A percentile compares a stretch with the other conserved stretches of the same genome.
Conservation (phyloP, 306 rosid genomes). For the Mimosa pudica region DNA sequence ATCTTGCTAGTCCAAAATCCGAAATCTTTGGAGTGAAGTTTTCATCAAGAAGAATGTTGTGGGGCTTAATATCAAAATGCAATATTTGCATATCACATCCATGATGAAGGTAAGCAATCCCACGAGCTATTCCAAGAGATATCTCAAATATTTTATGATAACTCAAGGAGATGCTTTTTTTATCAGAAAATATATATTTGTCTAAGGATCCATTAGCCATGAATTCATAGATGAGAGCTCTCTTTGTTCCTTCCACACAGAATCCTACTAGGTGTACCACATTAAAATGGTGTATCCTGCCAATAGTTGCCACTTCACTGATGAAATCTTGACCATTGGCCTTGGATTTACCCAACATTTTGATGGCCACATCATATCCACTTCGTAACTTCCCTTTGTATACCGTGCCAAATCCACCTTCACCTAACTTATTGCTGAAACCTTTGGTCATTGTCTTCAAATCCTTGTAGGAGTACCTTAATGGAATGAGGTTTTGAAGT, state of each 20-base stretch:
- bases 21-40: no score
- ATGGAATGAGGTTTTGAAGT: background rate
- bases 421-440: slow-evolving; percentile 36
- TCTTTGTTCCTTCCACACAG: slow-evolving; percentile 30
- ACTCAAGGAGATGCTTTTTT: no score
- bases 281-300: background rate
- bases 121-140: background rate
- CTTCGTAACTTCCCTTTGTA: slow-evolving; percentile 30
- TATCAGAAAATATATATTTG: no score
- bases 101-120: background rate
- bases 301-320: background rate
- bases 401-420: slow-evolving; percentile 36
- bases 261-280: background rate
- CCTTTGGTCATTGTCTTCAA: slow-evolving; percentile 40
- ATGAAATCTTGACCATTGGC: slow-evolving; percentile 45
- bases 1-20: background rate
- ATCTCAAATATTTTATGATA: no score
- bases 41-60: background rate
- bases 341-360: slow-evolving; percentile 23
- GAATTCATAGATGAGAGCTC: slow-evolving; percentile 20
- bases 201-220: background rate
- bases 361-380: slow-evolving; percentile 29
- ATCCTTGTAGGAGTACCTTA: slow-evolving; percentile 38
- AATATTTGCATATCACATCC: background rate
- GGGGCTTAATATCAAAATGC: background rate